Base-by-base conservation (phyloP, 176 grass and related monocot species). In the Guadua angustifolia region DNA sequence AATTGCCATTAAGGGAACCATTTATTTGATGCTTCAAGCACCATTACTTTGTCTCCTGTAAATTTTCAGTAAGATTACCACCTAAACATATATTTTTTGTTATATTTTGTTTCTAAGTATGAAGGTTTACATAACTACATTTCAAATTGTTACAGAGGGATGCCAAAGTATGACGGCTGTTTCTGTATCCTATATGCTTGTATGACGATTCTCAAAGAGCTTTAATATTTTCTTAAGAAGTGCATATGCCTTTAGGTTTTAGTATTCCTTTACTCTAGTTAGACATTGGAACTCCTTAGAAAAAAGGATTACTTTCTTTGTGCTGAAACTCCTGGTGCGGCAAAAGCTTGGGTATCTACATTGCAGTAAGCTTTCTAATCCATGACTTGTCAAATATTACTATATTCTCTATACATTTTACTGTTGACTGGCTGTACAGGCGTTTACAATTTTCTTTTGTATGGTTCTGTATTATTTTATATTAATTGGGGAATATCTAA, bases 251-350 rank as follows among this genome's bases (percentile, higher is more conserved):
- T 71, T 69, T 59, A 51, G 51, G 76, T 88, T 86, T 71, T 79
- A 45, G 77, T 77, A 32, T 87, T 93, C 77, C 91, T 99, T 89
- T 75, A 95, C 83, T 90, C 67, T 59, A 50, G 69, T 52, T 82
- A 95, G 97, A 95, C 76, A 94, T 96, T 39, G 97, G 91, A 88
- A 99, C 93, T 85, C 97, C 91, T 81, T 88, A 95, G 71, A 99
- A 99, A 77, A 77, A 99, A 95, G 68, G 96, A 99, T 83, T 99
- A 99, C 67, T 99, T 99, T 69, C 91, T 99, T 82, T 99, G 97
- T 62, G 89, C 97, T 73, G 97, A 99, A 87, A 95, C 97, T 74
- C 97, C 93, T 82, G 88, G 86, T 86, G 93, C 91, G 9, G 89
- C 97, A 33, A 99, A 94, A 82, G 93, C 93, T 86, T 99, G 97